Conservation (phyloP, 2,329 filamentous ascomycete genomes). For the Aureobasidium sp. region DNA sequence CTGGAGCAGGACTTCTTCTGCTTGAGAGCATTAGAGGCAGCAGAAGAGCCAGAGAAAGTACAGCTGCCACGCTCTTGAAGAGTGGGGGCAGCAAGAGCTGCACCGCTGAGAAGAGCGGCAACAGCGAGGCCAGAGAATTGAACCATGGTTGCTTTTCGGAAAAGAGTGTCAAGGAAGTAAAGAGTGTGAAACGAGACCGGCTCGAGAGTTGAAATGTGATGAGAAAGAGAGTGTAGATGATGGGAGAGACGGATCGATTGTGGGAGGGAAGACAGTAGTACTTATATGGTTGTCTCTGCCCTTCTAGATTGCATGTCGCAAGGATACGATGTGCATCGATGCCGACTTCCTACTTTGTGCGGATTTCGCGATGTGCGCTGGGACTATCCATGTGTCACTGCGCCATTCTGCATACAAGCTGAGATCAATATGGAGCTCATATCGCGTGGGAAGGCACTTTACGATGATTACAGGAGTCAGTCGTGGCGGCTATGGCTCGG, state of each 20-base stretch:
- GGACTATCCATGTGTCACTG: background rate
- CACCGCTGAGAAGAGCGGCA: conserved; percentile 11
- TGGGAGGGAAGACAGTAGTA: background rate
- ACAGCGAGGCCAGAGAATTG: conserved; percentile 9
- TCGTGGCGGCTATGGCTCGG: background rate
- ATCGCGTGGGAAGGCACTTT: background rate
- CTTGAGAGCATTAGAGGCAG: conserved; percentile 16
- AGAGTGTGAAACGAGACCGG: conserved; percentile 9
- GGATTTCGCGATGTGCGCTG: background rate
- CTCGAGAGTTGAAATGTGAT: conserved; percentile 5
- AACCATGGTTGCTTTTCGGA: conserved; percentile 14
- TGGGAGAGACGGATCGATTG: background rate
- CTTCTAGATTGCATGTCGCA: background rate
- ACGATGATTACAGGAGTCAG: background rate
- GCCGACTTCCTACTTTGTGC: background rate
- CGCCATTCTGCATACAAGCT: background rate
- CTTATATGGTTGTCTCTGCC: background rate
- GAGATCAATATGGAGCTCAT: conserved; percentile 1
- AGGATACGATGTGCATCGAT: background rate
- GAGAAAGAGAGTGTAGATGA: conserved; percentile 4
- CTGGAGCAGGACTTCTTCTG: conserved; percentile 26
- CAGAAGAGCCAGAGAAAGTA: conserved; percentile 17
- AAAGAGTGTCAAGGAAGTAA: conserved; percentile 2
- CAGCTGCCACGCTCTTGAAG: conserved; percentile 12
- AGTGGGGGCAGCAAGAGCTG: conserved; percentile 16